Conservation (phyloP, 306 rosid species). For the Vigna mungo region DNA sequence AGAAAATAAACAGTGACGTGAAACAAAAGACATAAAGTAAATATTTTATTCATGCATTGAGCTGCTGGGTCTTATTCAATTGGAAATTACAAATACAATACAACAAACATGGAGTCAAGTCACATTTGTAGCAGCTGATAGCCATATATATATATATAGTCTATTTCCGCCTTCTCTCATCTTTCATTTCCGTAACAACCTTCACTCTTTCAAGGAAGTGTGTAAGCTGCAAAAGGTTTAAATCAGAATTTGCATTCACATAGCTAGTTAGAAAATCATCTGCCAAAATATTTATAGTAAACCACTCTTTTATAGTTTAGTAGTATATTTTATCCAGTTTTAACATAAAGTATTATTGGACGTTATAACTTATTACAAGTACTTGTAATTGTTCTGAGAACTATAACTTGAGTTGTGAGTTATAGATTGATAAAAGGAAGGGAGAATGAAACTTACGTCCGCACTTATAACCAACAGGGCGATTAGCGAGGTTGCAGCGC, state of each 20-base stretch:
- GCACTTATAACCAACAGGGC: constrained; percentile 74
- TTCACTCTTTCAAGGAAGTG: constrained; percentile 55
- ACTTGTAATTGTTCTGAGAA: too few relatives aligned
- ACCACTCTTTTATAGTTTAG: too few relatives aligned
- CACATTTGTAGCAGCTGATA: constrained; percentile 42
- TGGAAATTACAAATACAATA: constrained; percentile 29
- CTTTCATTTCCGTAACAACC: constrained; percentile 22
- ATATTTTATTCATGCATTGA: constrained; percentile 27
- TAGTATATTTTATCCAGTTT: too few relatives aligned
- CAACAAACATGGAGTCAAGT: constrained; percentile 15
- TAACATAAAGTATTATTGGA: too few relatives aligned
- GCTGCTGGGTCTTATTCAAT: constrained; percentile 54
- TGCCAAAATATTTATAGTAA: neutral
- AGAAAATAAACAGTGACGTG: too few relatives aligned
- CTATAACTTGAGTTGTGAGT: too few relatives aligned
- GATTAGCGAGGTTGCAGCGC: constrained; percentile 67
- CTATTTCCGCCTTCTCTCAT: constrained; percentile 15
- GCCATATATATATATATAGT: neutral
- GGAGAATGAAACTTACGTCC: constrained; percentile 56
- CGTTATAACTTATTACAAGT: too few relatives aligned
- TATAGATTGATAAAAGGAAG: too few relatives aligned
- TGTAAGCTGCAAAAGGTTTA: constrained; percentile 63
- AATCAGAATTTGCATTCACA: neutral
- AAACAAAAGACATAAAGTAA: constrained; percentile 17
- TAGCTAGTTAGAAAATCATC: neutral